phyloP scores from a whole-genome alignment of 345 rosid species.

The Schrenkiella parvula region DNA sequence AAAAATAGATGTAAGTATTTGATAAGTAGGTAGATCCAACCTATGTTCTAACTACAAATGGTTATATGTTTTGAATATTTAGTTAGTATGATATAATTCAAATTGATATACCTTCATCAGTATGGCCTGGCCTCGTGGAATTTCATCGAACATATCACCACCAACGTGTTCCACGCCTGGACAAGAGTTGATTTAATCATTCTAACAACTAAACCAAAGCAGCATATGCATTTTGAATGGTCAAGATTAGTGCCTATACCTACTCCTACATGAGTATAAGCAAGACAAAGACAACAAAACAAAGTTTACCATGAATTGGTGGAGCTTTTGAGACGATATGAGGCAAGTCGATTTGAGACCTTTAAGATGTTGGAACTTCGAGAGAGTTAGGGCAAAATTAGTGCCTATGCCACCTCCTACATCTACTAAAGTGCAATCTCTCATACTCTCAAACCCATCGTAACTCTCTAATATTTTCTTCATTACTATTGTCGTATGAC shows the following conservation, averaged over 20 bases:
- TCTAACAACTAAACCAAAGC: background rate
- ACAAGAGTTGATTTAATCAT: background rate
- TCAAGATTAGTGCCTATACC: no score
- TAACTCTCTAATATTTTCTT: conserved; percentile 11
- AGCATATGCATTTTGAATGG: no score
- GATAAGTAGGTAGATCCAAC: background rate
- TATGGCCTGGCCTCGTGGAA: conserved; percentile 15
- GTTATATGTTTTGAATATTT: background rate
- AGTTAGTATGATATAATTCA: background rate
- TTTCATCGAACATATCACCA: conserved; percentile 21
- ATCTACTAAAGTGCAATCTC: conserved; percentile 1
- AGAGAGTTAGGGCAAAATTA: background rate
- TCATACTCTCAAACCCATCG: background rate
- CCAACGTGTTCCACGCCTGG: conserved; percentile 21
- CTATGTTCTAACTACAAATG: background rate
- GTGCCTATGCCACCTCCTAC: conserved; percentile 11
- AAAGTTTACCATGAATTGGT: background rate
- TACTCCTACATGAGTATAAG: no score
- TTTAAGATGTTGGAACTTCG: conserved; percentile 11
- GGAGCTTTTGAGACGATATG: conserved; percentile 4
- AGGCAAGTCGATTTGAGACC: conserved; percentile 19
- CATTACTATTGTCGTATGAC: conserved; percentile 17
- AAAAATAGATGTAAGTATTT: background rate
- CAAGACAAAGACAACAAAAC: background rate
- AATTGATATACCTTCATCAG: conserved; percentile 11